Conservation (phyloP, 1,284 basidiomycete genomes). For the Trametes hirsuta region DNA sequence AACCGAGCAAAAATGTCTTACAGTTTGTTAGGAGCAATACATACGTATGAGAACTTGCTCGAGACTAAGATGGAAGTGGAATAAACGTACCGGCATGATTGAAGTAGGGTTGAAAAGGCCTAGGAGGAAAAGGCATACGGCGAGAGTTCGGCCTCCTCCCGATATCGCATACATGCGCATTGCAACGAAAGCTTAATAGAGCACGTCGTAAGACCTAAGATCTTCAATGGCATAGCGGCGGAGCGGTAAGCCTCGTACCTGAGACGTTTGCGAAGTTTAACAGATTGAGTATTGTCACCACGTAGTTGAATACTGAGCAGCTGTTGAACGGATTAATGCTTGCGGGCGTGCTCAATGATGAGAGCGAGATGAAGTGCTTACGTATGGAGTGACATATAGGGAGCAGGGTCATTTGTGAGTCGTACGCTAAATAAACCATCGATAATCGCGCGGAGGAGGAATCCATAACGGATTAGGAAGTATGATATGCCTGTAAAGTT, state of each 20-base stretch:
- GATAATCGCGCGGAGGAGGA: neutral
- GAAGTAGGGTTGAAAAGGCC: neutral
- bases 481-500: neutral
- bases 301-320: neutral
- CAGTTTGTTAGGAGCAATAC: no score
- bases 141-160: neutral
- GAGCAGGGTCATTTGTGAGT: neutral
- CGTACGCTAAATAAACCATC: neutral
- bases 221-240: neutral
- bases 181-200: neutral
- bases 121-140: neutral
- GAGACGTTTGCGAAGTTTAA: neutral
- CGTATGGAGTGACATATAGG: neutral
- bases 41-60: neutral
- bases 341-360: neutral
- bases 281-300: neutral
- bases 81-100: neutral
- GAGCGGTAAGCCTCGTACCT: neutral
- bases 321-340: neutral
- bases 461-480: neutral
- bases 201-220: neutral
- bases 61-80: neutral
- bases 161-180: neutral
- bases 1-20: neutral
- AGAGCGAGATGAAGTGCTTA: neutral